Conservation (phyloP, 495 filamentous ascomycete species). For the Trichoderma parareesei region DNA sequence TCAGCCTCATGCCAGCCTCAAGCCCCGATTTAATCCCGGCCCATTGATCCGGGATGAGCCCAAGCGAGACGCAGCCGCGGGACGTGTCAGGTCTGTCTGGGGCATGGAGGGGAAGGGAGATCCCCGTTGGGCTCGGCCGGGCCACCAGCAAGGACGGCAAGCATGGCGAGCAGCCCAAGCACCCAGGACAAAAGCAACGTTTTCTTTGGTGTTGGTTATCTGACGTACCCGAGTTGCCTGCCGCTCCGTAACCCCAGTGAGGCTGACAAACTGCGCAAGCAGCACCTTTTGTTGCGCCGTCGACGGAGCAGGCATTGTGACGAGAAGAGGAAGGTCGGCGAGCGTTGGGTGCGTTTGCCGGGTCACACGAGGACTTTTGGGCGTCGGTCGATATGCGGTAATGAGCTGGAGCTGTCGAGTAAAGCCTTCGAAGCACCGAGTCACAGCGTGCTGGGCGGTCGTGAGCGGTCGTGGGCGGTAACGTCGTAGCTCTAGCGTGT, state of each 20-base stretch:
- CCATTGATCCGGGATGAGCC: background rate
- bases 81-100: background rate
- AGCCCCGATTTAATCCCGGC: background rate
- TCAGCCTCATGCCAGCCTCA: slow-evolving; percentile 10
- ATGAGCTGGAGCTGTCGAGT: background rate
- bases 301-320: slow-evolving; percentile 1
- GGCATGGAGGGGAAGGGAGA: background rate
- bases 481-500: background rate
- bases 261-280: background rate
- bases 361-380: background rate
- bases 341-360: background rate
- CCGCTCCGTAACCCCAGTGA: slow-evolving; percentile 1
- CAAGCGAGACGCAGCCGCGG: background rate
- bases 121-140: slow-evolving; percentile 1
- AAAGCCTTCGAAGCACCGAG: background rate
- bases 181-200: background rate
- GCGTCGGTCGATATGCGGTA: background rate
- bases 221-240: slow-evolving; percentile 6
- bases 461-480: background rate
- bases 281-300: slow-evolving; percentile 2
- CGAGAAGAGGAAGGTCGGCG: slow-evolving; percentile 8
- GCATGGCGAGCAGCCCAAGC: background rate
- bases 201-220: background rate
- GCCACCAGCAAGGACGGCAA: background rate
- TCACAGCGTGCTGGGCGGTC: background rate